These are phyloP conservation scores for Teratosphaeria nubilosa DNA, from an alignment of 2,329 filamentous ascomycete species.

Conservation along the genomic window DNA sequence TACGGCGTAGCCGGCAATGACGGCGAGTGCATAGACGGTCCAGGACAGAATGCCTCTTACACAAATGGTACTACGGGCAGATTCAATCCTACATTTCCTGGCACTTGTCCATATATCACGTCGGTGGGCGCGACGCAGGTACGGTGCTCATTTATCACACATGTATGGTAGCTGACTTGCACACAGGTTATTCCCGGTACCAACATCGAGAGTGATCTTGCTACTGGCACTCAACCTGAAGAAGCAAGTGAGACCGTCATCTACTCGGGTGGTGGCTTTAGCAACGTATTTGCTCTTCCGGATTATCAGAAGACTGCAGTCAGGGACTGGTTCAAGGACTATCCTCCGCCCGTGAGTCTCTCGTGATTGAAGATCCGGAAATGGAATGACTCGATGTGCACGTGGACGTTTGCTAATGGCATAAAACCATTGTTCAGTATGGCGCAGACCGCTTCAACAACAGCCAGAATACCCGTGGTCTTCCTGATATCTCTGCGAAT, in stretches of 20 bases:
- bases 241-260: slow-evolving; percentile 39
- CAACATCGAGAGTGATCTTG: slow-evolving; percentile 25
- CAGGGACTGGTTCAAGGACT: slow-evolving; percentile 30
- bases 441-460: slow-evolving; percentile 37
- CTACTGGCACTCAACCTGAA: slow-evolving; percentile 26
- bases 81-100: slow-evolving; percentile 41
- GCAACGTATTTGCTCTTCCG: slow-evolving; percentile 39
- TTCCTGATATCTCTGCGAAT: slow-evolving; percentile 31
- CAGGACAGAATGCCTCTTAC: slow-evolving; percentile 10
- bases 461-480: slow-evolving; percentile 34
- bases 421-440: slow-evolving; percentile 17
- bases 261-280: slow-evolving; percentile 38
- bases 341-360: slow-evolving; percentile 24
- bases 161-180: neutral
- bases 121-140: slow-evolving; percentile 36
- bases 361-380: neutral
- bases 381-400: neutral
- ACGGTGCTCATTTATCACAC: neutral
- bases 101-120: slow-evolving; percentile 41
- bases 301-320: slow-evolving; percentile 38
- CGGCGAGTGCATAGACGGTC: slow-evolving; percentile 32
- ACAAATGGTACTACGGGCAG: slow-evolving; percentile 17
- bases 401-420: neutral
- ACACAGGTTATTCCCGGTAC: slow-evolving; percentile 36
- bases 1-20: slow-evolving; percentile 26